phyloP scores from a whole-genome alignment of 768 basidiomycete species.

The Cystobasidium ongulense region DNA sequence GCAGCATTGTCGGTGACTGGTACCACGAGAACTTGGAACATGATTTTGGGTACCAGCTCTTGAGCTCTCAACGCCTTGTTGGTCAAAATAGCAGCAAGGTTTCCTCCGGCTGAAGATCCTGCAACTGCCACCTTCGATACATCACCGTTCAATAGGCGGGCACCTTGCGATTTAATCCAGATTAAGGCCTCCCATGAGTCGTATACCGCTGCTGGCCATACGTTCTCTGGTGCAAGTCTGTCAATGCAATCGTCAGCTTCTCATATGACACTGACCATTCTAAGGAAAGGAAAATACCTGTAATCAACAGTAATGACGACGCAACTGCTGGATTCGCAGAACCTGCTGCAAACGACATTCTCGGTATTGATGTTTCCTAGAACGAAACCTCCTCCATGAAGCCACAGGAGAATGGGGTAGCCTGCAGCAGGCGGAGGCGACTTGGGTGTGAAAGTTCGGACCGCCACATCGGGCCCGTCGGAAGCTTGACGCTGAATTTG shows the following conservation, averaged over 20 bases:
- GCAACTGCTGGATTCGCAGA: not conserved
- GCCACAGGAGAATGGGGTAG: not conserved
- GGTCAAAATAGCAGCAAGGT: slow-evolving; percentile 3
- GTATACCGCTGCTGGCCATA: slow-evolving; percentile 10
- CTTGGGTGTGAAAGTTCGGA: slow-evolving; percentile 5
- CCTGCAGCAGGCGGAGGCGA: not conserved
- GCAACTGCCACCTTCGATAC: slow-evolving; percentile 4
- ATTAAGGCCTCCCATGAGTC: slow-evolving; percentile 4
- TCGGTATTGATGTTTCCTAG: slow-evolving; percentile 20
- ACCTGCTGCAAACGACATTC: slow-evolving; percentile 9
- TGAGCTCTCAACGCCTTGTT: not conserved
- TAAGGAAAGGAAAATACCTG: not conserved
- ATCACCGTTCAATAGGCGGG: not conserved
- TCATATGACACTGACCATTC: not conserved
- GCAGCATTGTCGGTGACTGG: slow-evolving; percentile 19
- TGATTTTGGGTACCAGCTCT: not conserved
- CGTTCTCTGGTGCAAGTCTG: slow-evolving; percentile 19
- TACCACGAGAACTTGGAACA: not conserved
- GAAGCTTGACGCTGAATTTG: not conserved
- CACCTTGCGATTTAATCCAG: slow-evolving; percentile 9
- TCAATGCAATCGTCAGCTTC: not conserved
- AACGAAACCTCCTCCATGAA: not conserved
- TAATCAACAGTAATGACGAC: slow-evolving; percentile 8
- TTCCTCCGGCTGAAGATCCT: slow-evolving; percentile 10
- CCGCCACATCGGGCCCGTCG: not conserved